Conservation (phyloP, 306 rosid genomes). For the Cucurbita argyrosperma region DNA sequence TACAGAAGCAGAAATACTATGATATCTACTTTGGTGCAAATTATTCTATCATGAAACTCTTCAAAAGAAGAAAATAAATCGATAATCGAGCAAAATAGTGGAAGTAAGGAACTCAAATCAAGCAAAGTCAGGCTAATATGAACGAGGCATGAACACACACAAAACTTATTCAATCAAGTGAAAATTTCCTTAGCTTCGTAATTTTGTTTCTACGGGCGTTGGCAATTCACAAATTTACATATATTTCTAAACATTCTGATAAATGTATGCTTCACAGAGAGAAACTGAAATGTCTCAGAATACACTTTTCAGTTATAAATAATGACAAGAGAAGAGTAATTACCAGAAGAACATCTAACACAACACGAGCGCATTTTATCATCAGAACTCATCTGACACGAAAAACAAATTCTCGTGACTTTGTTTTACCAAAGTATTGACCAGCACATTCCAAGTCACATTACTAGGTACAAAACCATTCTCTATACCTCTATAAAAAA, state of each 20-base stretch:
- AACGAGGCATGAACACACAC: background rate
- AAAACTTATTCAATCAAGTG: background rate
- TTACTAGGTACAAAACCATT: slow-evolving; percentile 62
- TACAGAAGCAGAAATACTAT: too few species aligned
- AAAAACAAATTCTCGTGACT: slow-evolving; percentile 10
- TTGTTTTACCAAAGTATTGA: slow-evolving; percentile 29
- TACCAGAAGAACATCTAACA: background rate
- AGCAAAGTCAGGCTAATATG: background rate
- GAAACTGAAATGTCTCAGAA: background rate
- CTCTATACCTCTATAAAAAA: slow-evolving; percentile 49
- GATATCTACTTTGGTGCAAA: background rate
- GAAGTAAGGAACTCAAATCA: background rate
- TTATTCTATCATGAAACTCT: too few species aligned
- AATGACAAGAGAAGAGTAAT: background rate
- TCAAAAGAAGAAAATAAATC: too few species aligned
- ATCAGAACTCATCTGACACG: background rate
- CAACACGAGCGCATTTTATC: background rate
- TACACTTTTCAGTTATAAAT: background rate
- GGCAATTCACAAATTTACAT: too few species aligned
- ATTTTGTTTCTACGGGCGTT: background rate
- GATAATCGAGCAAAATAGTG: background rate
- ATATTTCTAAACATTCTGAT: background rate
- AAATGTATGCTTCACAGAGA: background rate
- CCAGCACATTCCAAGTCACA: slow-evolving; percentile 63
- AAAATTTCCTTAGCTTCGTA: background rate